Base-by-base conservation (phyloP, 2,329 filamentous ascomycete genomes). In the Arthrobotrys musiformis region DNA sequence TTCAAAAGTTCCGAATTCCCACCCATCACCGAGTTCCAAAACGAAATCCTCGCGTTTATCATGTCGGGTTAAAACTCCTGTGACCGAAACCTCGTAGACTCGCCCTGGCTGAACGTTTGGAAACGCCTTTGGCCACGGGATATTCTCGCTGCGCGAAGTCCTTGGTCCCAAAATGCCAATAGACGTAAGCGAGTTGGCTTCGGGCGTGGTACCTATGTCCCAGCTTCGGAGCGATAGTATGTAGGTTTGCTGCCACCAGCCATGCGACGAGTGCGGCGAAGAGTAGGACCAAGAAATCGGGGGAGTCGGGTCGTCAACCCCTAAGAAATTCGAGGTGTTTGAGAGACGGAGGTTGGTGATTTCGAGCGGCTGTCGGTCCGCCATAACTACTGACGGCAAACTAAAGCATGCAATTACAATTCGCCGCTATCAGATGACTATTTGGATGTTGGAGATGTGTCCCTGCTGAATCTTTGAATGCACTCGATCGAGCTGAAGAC, bases 231-330 rank as follows among this genome's bases (percentile, higher is more conserved):
- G 26, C 1, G 50, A 58, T 26, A 74, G 40, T 5, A 61, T 50
- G 28, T 76, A 76, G 7, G 56, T 70, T 30, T 70, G 46, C 33
- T 76, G 72, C 48, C 58, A 42, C 72, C 72, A 76, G 22, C 33
- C 35, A n/a, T 63, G 28, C 7, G 64, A 70, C 9, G 58, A 42
- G 4, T 28, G 19, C 1, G 72, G 72, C 9, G 58, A 58, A 3
- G 72, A 76, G 37, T 76, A 76, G 2, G 64, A 70, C 72, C 72
- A 76, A 17, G 72, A 76, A 26, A 76, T 66, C 22, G 64, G 62
- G 5, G 72, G 72, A 0, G 46, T 30, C 15, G 58, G 44, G 50
- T 66, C 58, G 28, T 76, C 72, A 1, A 76, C 66, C 33, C 48
- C 64, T 9, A 40, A 19, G 6, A 70, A 28, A 15, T 76, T 76